Percentiles rank a stretch among this genome's conserved stretches.
Conservation (phyloP, 345 rosid genomes). For the Raphanus sativus region DNA sequence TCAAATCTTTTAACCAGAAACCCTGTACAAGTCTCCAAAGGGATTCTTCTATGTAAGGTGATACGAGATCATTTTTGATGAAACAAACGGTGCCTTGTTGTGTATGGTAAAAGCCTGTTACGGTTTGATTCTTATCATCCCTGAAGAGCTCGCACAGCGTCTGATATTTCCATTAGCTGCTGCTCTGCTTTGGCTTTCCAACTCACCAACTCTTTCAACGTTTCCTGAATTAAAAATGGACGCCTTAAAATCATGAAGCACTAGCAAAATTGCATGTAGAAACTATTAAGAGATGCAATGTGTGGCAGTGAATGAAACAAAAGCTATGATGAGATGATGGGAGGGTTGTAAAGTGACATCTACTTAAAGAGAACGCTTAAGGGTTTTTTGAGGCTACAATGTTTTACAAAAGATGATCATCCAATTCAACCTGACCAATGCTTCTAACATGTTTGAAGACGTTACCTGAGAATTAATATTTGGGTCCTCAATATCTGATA, state of each 20-base stretch:
- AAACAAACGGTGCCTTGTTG: slow-evolving; percentile 23
- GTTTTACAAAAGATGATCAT: neutral
- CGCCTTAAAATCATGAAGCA: neutral
- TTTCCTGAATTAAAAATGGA: slow-evolving; percentile 55
- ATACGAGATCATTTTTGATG: slow-evolving; percentile 4
- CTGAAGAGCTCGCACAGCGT: slow-evolving; percentile 54
- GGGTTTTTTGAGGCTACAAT: neutral
- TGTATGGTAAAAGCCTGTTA: neutral
- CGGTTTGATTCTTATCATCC: slow-evolving; percentile 42
- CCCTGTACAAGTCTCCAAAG: slow-evolving; percentile 39
- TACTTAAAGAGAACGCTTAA: neutral
- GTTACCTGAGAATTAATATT: slow-evolving; percentile 59
- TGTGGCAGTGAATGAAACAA: neutral
- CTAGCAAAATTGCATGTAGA: neutral
- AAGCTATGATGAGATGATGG: neutral
- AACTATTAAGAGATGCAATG: slow-evolving; percentile 7
- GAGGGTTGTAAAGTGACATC: neutral
- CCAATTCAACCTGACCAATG: slow-evolving; percentile 9
- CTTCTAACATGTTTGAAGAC: neutral
- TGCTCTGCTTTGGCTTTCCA: slow-evolving; percentile 85
- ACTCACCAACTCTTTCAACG: slow-evolving; percentile 60
- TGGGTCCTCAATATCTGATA: slow-evolving; percentile 54
- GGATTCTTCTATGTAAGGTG: slow-evolving; percentile 40
- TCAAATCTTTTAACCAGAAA: slow-evolving; percentile 9
- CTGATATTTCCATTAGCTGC: slow-evolving; percentile 64